phyloP scores from a whole-genome alignment of 2,329 filamentous ascomycete species.

The Aureobasidium subglaciale region DNA sequence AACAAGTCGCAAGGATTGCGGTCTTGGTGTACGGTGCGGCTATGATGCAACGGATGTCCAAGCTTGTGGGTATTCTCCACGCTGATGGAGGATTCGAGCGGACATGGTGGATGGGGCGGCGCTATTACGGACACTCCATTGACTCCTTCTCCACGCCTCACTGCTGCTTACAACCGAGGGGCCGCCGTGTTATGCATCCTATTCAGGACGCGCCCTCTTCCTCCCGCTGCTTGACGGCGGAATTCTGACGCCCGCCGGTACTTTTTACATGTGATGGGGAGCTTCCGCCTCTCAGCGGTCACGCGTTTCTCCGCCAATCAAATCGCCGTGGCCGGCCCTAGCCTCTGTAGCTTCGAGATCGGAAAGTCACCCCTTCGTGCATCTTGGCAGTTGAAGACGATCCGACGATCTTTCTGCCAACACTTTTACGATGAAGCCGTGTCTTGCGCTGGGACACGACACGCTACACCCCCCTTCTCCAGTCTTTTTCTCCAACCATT shows the following conservation, averaged over 20 bases:
- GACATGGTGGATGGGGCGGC: not conserved
- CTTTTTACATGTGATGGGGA: not conserved
- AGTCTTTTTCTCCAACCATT: slow-evolving; percentile 1
- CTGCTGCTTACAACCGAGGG: not conserved
- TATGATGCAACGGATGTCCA: slow-evolving; percentile 13
- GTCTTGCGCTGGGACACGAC: not conserved
- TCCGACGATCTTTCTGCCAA: slow-evolving; percentile 6
- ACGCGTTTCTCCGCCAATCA: slow-evolving; percentile 3
- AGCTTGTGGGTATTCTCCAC: slow-evolving; percentile 14
- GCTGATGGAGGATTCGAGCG: slow-evolving; percentile 4
- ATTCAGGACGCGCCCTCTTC: not conserved
- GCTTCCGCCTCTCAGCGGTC: not conserved
- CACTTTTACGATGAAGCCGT: not conserved
- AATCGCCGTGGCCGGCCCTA: not conserved
- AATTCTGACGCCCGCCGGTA: not conserved
- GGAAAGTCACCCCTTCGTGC: not conserved
- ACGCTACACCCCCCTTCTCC: slow-evolving; percentile 1
- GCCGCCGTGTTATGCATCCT: slow-evolving; percentile 10
- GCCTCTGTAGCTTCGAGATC: not conserved
- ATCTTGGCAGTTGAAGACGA: too few species aligned
- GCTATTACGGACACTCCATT: not conserved
- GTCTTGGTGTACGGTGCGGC: slow-evolving; percentile 1
- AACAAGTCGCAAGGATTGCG: slow-evolving; percentile 5
- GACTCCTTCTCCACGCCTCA: not conserved
- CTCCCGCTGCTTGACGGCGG: not conserved